Evolutionary conservation across 768 basidiomycete species (phyloP), one percentile per base, ranked within the genome.

Genomic region (Daedalea quercina): DNA sequence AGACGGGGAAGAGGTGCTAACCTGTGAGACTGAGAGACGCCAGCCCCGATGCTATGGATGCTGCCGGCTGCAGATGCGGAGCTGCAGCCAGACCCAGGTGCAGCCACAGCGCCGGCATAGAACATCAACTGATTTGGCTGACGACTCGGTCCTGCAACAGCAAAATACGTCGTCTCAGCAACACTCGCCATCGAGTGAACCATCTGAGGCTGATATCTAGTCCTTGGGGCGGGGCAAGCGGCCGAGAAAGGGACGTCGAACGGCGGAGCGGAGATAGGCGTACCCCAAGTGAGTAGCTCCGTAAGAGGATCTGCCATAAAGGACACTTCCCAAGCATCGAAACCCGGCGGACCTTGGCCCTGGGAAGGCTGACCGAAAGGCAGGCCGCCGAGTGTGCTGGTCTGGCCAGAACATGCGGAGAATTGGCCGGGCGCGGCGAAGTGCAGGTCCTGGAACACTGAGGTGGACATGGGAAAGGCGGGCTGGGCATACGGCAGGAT

Each of bases 401-500:
- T 20, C 24, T 47, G 13, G 11, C 23, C 22, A 26, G 37, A n/a
- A 51, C 26, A 22, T 34, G n/a, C 3, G 25, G 23, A 7, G 25
- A 28, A 6, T n/a, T 7, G 42, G 24, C 28, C 28, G 28, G 11
- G 28, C 28, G 28, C 28, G 11, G 28, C 28, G 28, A 31, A 4
- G 28, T 11, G 28, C 28, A 11, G 28, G 28, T 31, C 28, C 28
- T 31, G 28, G 28, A 31, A 31, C 28, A 11, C 28, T 6, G 28
- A 11, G 28, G 11, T 11, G 6, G 28, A 31, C 28, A 31, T 31
- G 28, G 28, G 28, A 11, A 31, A 31, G 6, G 28, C 28, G 4
- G n/a, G 17, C 35, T 11, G 40, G 23, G 49, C 35, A 47, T 54
- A 57, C 11, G 59, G 55, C 4, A 70, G 46, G 40, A 50, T 41